Percentiles rank a stretch among this genome's conserved stretches.
These are phyloP conservation scores for Endoconidiophora laricicola DNA, from an alignment of 2,329 filamentous ascomycete species.

Conservation along the genomic window DNA sequence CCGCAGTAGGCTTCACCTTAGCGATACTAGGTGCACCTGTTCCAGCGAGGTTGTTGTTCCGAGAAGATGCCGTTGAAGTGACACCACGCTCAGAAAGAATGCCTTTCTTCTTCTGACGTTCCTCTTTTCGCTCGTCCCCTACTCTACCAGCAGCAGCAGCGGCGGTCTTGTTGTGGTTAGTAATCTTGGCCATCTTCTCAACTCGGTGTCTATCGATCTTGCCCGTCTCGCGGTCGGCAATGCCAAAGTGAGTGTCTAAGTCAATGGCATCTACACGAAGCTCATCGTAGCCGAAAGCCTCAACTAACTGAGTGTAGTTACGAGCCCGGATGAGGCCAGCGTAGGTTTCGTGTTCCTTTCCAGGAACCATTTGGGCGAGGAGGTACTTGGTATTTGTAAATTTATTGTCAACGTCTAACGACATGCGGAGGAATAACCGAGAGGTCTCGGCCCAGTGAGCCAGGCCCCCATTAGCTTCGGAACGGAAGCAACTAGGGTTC, in stretches of 20 bases:
- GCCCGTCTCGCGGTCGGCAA: slow-evolving; percentile 9
- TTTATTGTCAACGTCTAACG: slow-evolving; percentile 66
- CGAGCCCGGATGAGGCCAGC: slow-evolving; percentile 45
- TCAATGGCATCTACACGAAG: slow-evolving; percentile 46
- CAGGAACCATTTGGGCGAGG: slow-evolving; percentile 70
- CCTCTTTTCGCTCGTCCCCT: slow-evolving; percentile 22
- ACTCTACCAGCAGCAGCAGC: slow-evolving; percentile 30
- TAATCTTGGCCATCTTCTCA: slow-evolving; percentile 11
- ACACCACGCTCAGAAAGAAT: slow-evolving; percentile 22
- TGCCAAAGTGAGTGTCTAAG: slow-evolving; percentile 44
- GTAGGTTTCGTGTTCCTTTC: slow-evolving; percentile 47
- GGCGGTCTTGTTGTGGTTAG: slow-evolving; percentile 18
- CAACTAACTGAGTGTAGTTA: slow-evolving; percentile 54
- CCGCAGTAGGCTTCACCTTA: neutral
- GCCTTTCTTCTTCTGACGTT: slow-evolving; percentile 20
- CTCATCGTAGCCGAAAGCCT: slow-evolving; percentile 45
- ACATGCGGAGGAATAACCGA: slow-evolving; percentile 53
- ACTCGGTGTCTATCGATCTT: slow-evolving; percentile 11
- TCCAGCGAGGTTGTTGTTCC: slow-evolving; percentile 11
- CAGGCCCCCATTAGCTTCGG: slow-evolving; percentile 49
- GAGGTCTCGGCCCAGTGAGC: slow-evolving; percentile 64
- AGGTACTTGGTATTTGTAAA: slow-evolving; percentile 90
- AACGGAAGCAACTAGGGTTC: slow-evolving; percentile 76
- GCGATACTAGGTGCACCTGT: slow-evolving; percentile 3
- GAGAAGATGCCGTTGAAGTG: slow-evolving; percentile 4